These are phyloP conservation scores for Tolypocladium album DNA, from an alignment of 2,329 filamentous ascomycete species.

Conservation along the genomic window DNA sequence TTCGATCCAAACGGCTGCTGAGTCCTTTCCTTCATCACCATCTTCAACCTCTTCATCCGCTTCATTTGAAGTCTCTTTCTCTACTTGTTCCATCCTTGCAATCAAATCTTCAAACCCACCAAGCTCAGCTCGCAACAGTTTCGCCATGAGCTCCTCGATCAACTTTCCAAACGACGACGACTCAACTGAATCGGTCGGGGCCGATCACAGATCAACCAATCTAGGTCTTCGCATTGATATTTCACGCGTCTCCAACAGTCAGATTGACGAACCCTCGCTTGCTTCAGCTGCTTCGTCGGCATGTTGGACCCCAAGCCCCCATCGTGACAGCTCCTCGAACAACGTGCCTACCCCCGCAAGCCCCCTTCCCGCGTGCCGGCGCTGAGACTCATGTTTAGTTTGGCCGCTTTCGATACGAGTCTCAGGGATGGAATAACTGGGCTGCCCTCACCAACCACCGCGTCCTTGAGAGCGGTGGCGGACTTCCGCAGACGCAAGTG, in stretches of 20 bases:
- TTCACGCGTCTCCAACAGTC: not conserved
- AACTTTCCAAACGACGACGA: not conserved
- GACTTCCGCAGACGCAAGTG: not conserved
- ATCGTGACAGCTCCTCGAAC: not conserved
- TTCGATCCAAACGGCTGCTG: not conserved
- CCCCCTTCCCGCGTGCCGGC: not conserved
- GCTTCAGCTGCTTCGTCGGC: not conserved
- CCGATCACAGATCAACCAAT: not conserved
- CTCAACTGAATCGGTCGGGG: not conserved
- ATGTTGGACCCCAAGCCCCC: conserved; percentile 1
- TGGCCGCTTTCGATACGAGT: not conserved
- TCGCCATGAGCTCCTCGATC: not conserved
- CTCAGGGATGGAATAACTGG: not conserved
- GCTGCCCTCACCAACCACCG: not conserved
- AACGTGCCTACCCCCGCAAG: not conserved
- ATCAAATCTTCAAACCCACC: not conserved
- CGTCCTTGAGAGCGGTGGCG: not conserved
- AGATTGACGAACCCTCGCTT: no score
- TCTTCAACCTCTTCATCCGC: not conserved
- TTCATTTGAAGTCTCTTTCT: not conserved
- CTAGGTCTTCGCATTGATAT: not conserved
- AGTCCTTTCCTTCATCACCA: not conserved
- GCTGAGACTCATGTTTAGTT: not conserved
- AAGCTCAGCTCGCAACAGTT: not conserved
- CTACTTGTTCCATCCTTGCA: not conserved